Evolutionary conservation across 192 early-diverging fungal genomes (phyloP).

Genomic region (Geranomyces michiganensis): DNA sequence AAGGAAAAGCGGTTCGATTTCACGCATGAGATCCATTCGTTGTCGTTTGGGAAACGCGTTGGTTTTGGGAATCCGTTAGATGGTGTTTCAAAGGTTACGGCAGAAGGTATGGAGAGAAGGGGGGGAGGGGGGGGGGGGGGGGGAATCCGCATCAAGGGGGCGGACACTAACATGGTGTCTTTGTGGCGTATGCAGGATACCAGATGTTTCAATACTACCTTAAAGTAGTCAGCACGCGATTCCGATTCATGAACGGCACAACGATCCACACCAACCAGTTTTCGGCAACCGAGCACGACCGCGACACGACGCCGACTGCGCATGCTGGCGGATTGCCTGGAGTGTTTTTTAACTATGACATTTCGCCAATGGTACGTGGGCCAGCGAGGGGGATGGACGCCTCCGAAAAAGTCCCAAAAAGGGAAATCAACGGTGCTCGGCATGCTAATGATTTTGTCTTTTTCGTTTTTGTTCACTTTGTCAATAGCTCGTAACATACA

Average conservation of each 20-base stretch:
- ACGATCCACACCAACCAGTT: conserved; percentile 90
- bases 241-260: conserved; percentile 68
- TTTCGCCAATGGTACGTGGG: conserved; percentile 81
- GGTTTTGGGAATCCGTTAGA: conserved; percentile 70
- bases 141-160: background rate
- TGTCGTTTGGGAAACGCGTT: conserved; percentile 75
- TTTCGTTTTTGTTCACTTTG: background rate
- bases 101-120: conserved; percentile 40
- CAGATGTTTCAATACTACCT: conserved; percentile 89
- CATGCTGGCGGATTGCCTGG: conserved; percentile 54
- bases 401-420: no score
- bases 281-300: conserved; percentile 87
- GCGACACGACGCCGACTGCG: conserved; percentile 44
- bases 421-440: no score
- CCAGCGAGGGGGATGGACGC: no score
- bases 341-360: conserved; percentile 92
- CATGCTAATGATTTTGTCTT: no score
- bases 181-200: conserved; percentile 46
- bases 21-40: conserved; percentile 76
- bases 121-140: no score
- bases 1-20: conserved; percentile 70
- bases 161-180: background rate
- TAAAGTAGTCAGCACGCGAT: conserved; percentile 90
- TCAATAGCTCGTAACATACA: conserved; percentile 70
- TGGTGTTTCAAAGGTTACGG: conserved; percentile 59